Percentiles rank a stretch among this genome's conserved stretches.
Conservation (phyloP, 257 asterid genomes). For the Nicotiana tabacum region DNA sequence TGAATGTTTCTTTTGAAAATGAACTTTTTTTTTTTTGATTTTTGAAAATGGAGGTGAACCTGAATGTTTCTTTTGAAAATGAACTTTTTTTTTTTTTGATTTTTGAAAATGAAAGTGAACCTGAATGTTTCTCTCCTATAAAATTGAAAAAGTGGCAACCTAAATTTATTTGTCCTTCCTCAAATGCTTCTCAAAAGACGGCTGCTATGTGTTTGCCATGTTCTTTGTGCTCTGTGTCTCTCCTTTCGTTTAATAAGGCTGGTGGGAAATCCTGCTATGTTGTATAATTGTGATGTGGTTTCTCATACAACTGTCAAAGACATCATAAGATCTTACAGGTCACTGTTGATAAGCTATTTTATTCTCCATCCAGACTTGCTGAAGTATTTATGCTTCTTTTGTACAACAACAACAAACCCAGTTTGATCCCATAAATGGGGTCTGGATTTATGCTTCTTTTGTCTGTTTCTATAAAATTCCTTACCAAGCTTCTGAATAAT, state of each 20-base stretch:
- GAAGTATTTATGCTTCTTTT: background rate
- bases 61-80: too few relatives aligned
- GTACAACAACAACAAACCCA: too few relatives aligned
- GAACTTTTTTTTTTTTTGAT: too few relatives aligned
- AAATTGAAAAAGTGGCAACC: background rate
- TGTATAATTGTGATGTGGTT: background rate
- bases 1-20: background rate
- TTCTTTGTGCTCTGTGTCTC: background rate
- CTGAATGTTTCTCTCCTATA: background rate
- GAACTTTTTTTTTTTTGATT: background rate
- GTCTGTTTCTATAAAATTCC: background rate
- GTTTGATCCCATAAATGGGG: too few relatives aligned
- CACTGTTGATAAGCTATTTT: background rate
- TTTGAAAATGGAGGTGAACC: too few relatives aligned
- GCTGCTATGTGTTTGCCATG: background rate
- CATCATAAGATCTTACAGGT: background rate
- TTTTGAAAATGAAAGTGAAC: background rate
- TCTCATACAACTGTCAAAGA: background rate
- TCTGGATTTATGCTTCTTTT: background rate
- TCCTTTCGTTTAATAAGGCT: background rate
- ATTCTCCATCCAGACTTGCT: background rate
- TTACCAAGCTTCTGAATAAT: background rate
- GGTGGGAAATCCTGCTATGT: background rate
- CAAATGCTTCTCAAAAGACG: background rate
- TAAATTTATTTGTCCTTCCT: background rate